Evolutionary conservation across 2,329 filamentous ascomycete species (phyloP).

Genomic region (Orbilia oligospora): DNA sequence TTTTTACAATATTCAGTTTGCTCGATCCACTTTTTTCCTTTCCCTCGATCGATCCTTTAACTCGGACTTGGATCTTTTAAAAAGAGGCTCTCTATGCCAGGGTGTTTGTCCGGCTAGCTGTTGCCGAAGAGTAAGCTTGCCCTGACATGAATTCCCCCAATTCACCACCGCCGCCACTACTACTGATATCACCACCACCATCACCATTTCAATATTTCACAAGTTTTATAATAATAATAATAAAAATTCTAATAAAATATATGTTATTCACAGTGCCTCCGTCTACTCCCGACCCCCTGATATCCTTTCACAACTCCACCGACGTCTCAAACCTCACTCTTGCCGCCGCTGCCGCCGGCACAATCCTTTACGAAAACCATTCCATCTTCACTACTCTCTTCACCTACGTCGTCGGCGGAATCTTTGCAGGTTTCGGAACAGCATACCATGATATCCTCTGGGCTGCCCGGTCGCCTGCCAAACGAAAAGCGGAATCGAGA

Average conservation of each 20-base stretch:
- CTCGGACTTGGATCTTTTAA: neutral
- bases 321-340: conserved; percentile 56
- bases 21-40: neutral
- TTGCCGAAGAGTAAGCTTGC: conserved; percentile 48
- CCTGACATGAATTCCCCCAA: neutral
- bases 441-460: conserved; percentile 39
- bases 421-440: conserved; percentile 57
- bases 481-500: conserved; percentile 28
- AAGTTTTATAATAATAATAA: too few relatives aligned
- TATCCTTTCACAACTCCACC: conserved; percentile 27
- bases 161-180: neutral
- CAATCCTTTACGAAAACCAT: conserved; percentile 37
- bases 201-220: neutral
- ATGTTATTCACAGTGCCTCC: conserved; percentile 42
- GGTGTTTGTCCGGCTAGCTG: conserved; percentile 28
- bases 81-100: conserved; percentile 10
- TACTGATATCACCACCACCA: neutral
- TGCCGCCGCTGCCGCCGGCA: conserved; percentile 51
- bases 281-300: conserved; percentile 24
- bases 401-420: conserved; percentile 51
- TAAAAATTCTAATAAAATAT: too few relatives aligned
- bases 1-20: neutral
- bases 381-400: conserved; percentile 45
- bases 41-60: neutral
- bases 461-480: conserved; percentile 34